Conservation (phyloP, 2,329 filamentous ascomycete genomes). For the Sporothrix inflata region DNA sequence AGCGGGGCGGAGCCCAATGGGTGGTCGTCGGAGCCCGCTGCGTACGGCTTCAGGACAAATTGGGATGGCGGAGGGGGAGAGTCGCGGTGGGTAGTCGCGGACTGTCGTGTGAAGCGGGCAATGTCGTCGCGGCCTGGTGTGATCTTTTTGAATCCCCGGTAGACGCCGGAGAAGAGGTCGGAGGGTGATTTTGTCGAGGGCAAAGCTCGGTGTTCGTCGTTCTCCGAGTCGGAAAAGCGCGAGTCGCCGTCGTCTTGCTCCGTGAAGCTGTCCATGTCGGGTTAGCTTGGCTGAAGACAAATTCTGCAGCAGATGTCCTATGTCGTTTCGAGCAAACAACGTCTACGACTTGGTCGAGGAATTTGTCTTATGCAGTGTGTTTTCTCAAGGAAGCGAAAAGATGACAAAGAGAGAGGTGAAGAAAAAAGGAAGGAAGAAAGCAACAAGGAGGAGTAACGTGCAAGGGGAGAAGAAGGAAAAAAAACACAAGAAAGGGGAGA, state of each 20-base stretch:
- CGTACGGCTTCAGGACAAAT: conserved; percentile 43
- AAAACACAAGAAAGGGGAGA: conserved; percentile 23
- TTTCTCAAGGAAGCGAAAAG: conserved; percentile 25
- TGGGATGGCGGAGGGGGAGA: conserved; percentile 34
- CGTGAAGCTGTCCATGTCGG: conserved; percentile 38
- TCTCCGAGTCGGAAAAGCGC: conserved; percentile 51
- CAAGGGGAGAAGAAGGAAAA: neutral
- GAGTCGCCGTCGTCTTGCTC: conserved; percentile 42
- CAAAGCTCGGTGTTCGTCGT: conserved; percentile 46
- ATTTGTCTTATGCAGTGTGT: neutral
- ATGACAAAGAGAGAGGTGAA: neutral
- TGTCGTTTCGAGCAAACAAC: neutral
- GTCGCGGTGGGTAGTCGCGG: conserved; percentile 42
- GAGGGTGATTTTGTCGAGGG: conserved; percentile 45
- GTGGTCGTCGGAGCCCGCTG: conserved; percentile 31
- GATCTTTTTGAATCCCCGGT: conserved; percentile 55
- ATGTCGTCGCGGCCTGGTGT: conserved; percentile 50
- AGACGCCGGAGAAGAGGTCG: conserved; percentile 56
- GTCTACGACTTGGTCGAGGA: neutral
- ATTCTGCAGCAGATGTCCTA: neutral
- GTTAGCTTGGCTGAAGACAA: conserved; percentile 40
- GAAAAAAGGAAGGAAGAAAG: neutral
- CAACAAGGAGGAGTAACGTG: neutral
- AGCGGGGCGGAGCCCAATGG: conserved; percentile 40
- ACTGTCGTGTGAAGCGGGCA: conserved; percentile 48